Percentiles rank a stretch among this genome's conserved stretches.
These are phyloP conservation scores for Fusarium sp. DNA, from an alignment of 2,329 filamentous ascomycete species.

Conservation along the genomic window DNA sequence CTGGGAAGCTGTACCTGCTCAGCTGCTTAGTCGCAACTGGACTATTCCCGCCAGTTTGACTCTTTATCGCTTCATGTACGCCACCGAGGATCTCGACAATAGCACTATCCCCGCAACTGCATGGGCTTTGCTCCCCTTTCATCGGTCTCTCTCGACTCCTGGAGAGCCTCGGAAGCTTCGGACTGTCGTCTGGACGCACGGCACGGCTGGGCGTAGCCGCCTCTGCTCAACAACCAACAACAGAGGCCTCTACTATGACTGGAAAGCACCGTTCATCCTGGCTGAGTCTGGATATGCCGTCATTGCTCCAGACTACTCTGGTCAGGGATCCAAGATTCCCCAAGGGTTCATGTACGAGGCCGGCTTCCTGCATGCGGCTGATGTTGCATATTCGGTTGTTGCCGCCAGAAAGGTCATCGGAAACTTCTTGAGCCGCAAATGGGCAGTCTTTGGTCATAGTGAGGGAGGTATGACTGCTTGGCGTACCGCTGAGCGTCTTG, in stretches of 20 bases:
- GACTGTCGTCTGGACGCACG: slow-evolving; percentile 43
- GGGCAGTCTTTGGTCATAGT: slow-evolving; percentile 40
- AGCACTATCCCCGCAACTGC: background rate
- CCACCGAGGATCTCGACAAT: background rate
- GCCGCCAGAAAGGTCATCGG: slow-evolving; percentile 32
- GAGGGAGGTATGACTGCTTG: slow-evolving; percentile 43
- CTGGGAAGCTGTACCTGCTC: slow-evolving; percentile 1
- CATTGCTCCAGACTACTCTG: slow-evolving; percentile 16
- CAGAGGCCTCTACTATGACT: slow-evolving; percentile 39
- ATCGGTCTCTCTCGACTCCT: background rate
- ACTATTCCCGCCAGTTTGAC: slow-evolving; percentile 5
- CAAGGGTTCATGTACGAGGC: slow-evolving; percentile 38
- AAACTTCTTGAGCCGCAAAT: slow-evolving; percentile 28
- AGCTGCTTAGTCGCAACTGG: slow-evolving; percentile 2
- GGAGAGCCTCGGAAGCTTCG: background rate
- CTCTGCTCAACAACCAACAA: slow-evolving; percentile 42
- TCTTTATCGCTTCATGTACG: slow-evolving; percentile 5
- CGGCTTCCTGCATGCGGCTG: slow-evolving; percentile 34
- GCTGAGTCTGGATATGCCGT: slow-evolving; percentile 22
- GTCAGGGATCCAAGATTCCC: slow-evolving; percentile 30
- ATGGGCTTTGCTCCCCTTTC: background rate
- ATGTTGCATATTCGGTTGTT: slow-evolving; percentile 25
- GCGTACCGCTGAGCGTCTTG: slow-evolving; percentile 41
- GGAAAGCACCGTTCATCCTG: slow-evolving; percentile 31
- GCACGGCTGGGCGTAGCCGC: slow-evolving; percentile 37